phyloP scores from a whole-genome alignment of 225 moss, liverwort and hornwort species.

The Sphagnum tenellum region DNA sequence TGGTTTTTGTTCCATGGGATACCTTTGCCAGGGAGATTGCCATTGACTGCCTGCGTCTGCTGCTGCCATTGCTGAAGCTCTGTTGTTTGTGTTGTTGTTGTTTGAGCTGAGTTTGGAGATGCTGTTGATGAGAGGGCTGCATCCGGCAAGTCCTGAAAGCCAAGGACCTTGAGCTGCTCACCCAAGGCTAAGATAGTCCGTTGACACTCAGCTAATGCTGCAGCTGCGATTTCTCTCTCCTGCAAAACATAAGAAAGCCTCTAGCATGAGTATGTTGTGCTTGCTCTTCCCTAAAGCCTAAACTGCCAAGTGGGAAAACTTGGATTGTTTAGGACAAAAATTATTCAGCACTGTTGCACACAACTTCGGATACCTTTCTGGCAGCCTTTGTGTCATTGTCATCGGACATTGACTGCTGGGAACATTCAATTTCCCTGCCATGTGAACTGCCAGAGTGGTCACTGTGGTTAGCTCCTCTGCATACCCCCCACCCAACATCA shows the following conservation, averaged over 20 bases:
- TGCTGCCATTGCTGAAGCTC: slow-evolving; percentile 21
- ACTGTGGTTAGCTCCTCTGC: slow-evolving; percentile 29
- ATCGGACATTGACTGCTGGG: slow-evolving; percentile 20
- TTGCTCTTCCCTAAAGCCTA: no score
- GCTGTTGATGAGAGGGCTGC: slow-evolving; percentile 7
- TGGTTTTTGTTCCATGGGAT: slow-evolving; percentile 18
- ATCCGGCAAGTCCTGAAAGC: slow-evolving; percentile 17
- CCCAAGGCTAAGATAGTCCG: slow-evolving; percentile 38
- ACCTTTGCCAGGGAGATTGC: slow-evolving; percentile 9
- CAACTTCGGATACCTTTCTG: slow-evolving; percentile 23
- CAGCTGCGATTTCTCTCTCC: slow-evolving; percentile 44
- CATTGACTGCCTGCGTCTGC: slow-evolving; percentile 15
- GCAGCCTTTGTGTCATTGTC: slow-evolving; percentile 25
- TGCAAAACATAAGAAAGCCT: slow-evolving; percentile 1
- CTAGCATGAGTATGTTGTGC: neutral
- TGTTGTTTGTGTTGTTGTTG: slow-evolving; percentile 25
- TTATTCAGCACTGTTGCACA: neutral
- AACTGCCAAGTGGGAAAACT: no score
- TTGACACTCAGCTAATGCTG: slow-evolving; percentile 45
- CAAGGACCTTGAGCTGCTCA: slow-evolving; percentile 51
- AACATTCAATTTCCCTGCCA: slow-evolving; percentile 21
- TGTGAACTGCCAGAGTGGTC: slow-evolving; percentile 16
- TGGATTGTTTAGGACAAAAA: neutral
- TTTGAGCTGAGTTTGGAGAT: slow-evolving; percentile 20
- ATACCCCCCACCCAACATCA: no score